Evolutionary conservation across 257 asterid species (phyloP).

Genomic region (Misopates orontium): DNA sequence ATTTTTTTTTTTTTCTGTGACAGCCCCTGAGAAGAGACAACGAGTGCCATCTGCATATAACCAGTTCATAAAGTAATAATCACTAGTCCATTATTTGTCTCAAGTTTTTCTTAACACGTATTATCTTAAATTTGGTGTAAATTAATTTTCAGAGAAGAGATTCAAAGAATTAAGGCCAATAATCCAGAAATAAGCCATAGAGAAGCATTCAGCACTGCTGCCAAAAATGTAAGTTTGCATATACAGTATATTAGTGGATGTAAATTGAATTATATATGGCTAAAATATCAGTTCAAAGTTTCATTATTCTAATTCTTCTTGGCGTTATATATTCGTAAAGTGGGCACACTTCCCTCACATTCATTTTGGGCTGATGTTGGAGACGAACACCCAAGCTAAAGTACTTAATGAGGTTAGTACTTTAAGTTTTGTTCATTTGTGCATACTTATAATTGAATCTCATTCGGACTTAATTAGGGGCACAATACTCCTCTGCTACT

Average conservation of each 20-base stretch:
- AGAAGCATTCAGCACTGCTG: slow-evolving; percentile 95
- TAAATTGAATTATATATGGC: too few relatives aligned
- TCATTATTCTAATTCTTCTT: not conserved
- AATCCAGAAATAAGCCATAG: slow-evolving; percentile 87
- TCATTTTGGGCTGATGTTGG: slow-evolving; percentile 91
- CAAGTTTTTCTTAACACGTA: not conserved
- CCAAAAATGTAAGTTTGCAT: slow-evolving; percentile 63
- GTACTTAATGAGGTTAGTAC: slow-evolving; percentile 38
- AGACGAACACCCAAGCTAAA: slow-evolving; percentile 58
- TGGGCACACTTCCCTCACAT: slow-evolving; percentile 98
- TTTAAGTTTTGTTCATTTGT: not conserved
- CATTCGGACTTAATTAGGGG: not conserved
- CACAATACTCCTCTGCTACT: too few relatives aligned
- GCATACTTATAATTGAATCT: not conserved
- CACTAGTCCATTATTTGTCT: not conserved
- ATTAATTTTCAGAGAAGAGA: slow-evolving; percentile 63
- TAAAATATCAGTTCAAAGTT: not conserved
- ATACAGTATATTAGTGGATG: too few relatives aligned
- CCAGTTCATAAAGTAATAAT: slow-evolving; percentile 82
- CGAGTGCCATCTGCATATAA: slow-evolving; percentile 92
- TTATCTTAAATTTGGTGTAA: not conserved
- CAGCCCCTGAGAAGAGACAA: slow-evolving; percentile 97
- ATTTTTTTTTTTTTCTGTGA: not conserved
- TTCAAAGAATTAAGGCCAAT: slow-evolving; percentile 84
- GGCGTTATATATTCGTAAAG: slow-evolving; percentile 32